These are phyloP conservation scores for Cystobasidium slooffiae DNA, from an alignment of 1,284 basidiomycete species.

Conservation along the genomic window DNA sequence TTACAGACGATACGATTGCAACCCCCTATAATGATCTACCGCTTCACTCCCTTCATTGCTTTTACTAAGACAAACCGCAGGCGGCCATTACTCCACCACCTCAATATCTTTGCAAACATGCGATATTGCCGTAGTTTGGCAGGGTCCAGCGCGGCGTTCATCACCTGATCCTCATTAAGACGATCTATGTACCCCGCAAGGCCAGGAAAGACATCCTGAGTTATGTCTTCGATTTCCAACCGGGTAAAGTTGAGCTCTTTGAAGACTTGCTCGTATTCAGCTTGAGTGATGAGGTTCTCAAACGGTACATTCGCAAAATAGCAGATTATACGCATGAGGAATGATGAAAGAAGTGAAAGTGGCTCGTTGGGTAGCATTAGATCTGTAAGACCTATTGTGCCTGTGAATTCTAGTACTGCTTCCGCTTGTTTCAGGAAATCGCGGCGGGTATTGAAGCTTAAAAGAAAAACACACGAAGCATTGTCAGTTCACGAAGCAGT, in stretches of 20 bases:
- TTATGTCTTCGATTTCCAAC: conserved; percentile 67
- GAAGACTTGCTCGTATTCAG: conserved; percentile 63
- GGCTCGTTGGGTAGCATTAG: conserved; percentile 13
- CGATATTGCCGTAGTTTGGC: conserved; percentile 31
- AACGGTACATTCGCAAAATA: conserved; percentile 61
- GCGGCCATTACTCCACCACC: conserved; percentile 26
- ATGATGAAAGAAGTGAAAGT: conserved; percentile 44
- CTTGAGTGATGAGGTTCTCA: conserved; percentile 63
- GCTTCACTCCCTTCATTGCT: conserved; percentile 38
- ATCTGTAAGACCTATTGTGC: conserved; percentile 36
- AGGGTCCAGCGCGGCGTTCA: conserved; percentile 25
- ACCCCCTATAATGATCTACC: not conserved
- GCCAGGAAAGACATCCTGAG: conserved; percentile 65
- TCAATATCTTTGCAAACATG: conserved; percentile 28
- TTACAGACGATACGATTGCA: not conserved
- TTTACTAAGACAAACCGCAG: conserved; percentile 35
- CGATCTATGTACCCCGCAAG: conserved; percentile 57
- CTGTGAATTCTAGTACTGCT: conserved; percentile 28
- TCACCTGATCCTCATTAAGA: not conserved
- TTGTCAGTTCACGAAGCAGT: not conserved
- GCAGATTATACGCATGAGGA: conserved; percentile 50
- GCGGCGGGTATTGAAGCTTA: conserved; percentile 31
- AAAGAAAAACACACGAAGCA: too few relatives aligned
- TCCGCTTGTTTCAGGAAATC: conserved; percentile 31
- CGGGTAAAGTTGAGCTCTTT: conserved; percentile 64